A percentile compares a stretch with the other conserved stretches of the same genome.
Evolutionary conservation across 2,329 filamentous ascomycete genomes (phyloP).

Genomic region (Malbranchea zuffiana): DNA sequence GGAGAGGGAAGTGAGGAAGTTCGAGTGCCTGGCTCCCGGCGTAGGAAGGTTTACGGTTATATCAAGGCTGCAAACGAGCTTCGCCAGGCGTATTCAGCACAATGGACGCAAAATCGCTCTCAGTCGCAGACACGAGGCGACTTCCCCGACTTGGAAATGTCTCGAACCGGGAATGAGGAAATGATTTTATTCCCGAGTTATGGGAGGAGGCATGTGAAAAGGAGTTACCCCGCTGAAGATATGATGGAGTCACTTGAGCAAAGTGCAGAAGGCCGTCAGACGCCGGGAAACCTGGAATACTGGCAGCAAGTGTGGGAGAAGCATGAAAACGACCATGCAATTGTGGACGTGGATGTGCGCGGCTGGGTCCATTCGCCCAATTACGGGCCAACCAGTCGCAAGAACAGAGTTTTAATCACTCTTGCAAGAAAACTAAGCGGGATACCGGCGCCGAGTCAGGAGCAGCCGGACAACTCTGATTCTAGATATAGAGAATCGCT

Average conservation of each 20-base stretch:
- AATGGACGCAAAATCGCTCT: constrained; percentile 41
- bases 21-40: constrained; percentile 56
- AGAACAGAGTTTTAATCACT: constrained; percentile 76
- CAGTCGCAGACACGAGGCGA: constrained; percentile 54
- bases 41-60: constrained; percentile 67
- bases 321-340: constrained; percentile 67
- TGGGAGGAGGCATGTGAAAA: constrained; percentile 58
- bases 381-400: constrained; percentile 69
- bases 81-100: constrained; percentile 53
- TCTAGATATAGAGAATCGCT: constrained; percentile 67
- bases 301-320: constrained; percentile 70
- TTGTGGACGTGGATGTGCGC: constrained; percentile 88
- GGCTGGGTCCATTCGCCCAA: constrained; percentile 92
- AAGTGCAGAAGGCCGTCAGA: constrained; percentile 26
- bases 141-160: constrained; percentile 76
- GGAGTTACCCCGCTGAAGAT: constrained; percentile 21
- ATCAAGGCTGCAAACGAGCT: constrained; percentile 62
- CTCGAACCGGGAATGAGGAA: constrained; percentile 70
- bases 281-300: constrained; percentile 56
- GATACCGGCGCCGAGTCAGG: constrained; percentile 55
- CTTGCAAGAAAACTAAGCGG: constrained; percentile 81
- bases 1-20: constrained; percentile 24
- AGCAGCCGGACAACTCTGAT: constrained; percentile 55
- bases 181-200: constrained; percentile 95
- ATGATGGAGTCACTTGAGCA: constrained; percentile 14